Conservation (phyloP, 1,139 yeast genomes). For the Yamadazyma atlantica region DNA sequence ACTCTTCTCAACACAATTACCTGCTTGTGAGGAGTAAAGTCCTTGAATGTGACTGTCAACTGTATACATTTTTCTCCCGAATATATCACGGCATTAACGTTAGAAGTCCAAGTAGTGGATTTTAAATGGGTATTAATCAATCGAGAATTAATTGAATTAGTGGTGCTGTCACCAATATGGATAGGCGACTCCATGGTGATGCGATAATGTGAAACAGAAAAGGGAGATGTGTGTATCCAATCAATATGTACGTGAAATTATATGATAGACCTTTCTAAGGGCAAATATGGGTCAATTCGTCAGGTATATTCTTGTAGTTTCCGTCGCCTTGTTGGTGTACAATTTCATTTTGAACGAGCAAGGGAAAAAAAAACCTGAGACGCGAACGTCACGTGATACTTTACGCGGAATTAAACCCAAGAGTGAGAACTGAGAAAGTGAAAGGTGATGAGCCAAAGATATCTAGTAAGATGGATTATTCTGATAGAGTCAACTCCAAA, state of each 20-base stretch:
- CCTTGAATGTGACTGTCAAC: slow-evolving; percentile 22
- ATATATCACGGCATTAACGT: slow-evolving; percentile 34
- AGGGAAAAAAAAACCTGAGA: neutral
- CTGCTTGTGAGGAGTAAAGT: slow-evolving; percentile 7
- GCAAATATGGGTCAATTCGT: too few relatives aligned
- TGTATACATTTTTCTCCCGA: slow-evolving; percentile 43
- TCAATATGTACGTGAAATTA: too few relatives aligned
- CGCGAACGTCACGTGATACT: neutral
- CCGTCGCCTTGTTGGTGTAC: neutral
- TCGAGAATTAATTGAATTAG: slow-evolving; percentile 40
- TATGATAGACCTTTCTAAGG: too few relatives aligned
- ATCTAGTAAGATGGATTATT: slow-evolving; percentile 49
- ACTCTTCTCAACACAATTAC: slow-evolving; percentile 39
- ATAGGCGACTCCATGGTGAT: slow-evolving; percentile 49
- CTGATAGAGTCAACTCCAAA: slow-evolving; percentile 44
- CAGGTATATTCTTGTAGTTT: neutral
- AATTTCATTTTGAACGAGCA: neutral
- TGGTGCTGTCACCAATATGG: slow-evolving; percentile 44
- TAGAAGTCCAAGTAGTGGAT: slow-evolving; percentile 19
- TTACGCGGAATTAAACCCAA: too few relatives aligned
- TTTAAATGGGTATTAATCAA: slow-evolving; percentile 38
- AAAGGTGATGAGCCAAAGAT: too few relatives aligned
- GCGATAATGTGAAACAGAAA: too few relatives aligned
- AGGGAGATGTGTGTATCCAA: too few relatives aligned
- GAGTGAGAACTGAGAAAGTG: too few relatives aligned